Evolutionary conservation across 2,329 filamentous ascomycete genomes (phyloP).

Genomic region (Aspergillus sp.): DNA sequence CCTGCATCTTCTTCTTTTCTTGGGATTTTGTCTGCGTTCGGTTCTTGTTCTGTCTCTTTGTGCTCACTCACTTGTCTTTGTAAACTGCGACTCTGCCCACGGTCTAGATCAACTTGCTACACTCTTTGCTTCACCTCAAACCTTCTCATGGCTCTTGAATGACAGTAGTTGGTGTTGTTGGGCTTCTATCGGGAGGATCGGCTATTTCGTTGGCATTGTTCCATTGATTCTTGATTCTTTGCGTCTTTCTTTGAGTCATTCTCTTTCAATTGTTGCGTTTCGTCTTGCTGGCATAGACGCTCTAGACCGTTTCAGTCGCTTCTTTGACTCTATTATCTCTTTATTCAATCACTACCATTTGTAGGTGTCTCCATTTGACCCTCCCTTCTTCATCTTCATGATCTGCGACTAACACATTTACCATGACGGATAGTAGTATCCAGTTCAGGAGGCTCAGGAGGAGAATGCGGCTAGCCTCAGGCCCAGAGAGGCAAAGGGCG

Average conservation of each 20-base stretch:
- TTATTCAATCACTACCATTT: neutral
- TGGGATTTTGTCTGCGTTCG: neutral
- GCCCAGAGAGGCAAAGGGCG: constrained; percentile 24
- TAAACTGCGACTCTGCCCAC: neutral
- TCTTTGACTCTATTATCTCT: neutral
- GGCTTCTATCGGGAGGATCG: neutral
- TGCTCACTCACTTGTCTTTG: neutral
- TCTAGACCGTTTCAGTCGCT: constrained; percentile 1
- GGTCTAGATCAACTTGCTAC: neutral
- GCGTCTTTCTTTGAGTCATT: constrained; percentile 6
- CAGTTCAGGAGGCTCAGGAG: constrained; percentile 17
- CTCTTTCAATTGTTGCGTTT: constrained; percentile 3
- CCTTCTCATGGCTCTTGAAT: constrained; percentile 6
- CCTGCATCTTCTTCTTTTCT: neutral
- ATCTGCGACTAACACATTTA: constrained; percentile 1
- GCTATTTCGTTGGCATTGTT: constrained; percentile 9
- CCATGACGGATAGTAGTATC: constrained; percentile 2
- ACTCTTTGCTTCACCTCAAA: neutral
- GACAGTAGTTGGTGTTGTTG: constrained; percentile 3
- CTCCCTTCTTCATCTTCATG: neutral
- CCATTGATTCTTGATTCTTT: constrained; percentile 9
- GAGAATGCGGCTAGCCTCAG: constrained; percentile 23
- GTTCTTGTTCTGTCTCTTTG: neutral
- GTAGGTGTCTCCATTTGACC: constrained; percentile 3
- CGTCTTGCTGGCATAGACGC: constrained; percentile 6